phyloP scores from a whole-genome alignment of 176 grass and related monocot species.

The Canna indica region DNA sequence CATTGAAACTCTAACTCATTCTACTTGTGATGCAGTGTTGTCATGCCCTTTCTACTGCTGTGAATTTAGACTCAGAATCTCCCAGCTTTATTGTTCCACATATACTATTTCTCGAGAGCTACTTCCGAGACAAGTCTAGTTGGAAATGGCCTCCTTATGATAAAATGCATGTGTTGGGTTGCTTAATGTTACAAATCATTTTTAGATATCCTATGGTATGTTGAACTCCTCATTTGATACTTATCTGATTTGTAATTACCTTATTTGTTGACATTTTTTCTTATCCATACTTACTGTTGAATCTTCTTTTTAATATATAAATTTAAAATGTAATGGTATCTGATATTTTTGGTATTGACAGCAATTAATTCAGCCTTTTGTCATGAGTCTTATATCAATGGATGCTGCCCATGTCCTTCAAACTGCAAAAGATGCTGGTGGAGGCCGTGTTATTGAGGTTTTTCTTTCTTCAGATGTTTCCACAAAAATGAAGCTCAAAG shows the following conservation, averaged over 20 bases:
- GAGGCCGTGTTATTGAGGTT: conserved; percentile 72
- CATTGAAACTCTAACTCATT: neutral
- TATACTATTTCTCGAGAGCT: conserved; percentile 71
- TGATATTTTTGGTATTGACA: conserved; percentile 22
- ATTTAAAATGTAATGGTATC: neutral
- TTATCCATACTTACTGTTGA: neutral
- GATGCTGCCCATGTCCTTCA: conserved; percentile 46
- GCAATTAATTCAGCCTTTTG: conserved; percentile 74
- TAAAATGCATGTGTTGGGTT: conserved; percentile 84
- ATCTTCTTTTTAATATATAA: neutral
- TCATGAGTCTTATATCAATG: conserved; percentile 58
- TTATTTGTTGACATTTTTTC: neutral
- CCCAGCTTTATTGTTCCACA: conserved; percentile 46
- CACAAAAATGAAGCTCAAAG: conserved; percentile 65
- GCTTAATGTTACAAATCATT: conserved; percentile 84
- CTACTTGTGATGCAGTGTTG: conserved; percentile 47
- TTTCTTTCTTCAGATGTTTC: conserved; percentile 74
- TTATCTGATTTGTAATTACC: neutral
- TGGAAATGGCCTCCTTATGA: conserved; percentile 59
- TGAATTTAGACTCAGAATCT: conserved; percentile 43
- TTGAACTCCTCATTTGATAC: neutral
- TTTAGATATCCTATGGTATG: conserved; percentile 71
- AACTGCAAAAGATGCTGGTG: conserved; percentile 74
- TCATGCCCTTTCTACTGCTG: conserved; percentile 51
- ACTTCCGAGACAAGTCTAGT: conserved; percentile 38